Conservation (phyloP, 495 filamentous ascomycete species). For the Symbiotaphrina buchneri region DNA sequence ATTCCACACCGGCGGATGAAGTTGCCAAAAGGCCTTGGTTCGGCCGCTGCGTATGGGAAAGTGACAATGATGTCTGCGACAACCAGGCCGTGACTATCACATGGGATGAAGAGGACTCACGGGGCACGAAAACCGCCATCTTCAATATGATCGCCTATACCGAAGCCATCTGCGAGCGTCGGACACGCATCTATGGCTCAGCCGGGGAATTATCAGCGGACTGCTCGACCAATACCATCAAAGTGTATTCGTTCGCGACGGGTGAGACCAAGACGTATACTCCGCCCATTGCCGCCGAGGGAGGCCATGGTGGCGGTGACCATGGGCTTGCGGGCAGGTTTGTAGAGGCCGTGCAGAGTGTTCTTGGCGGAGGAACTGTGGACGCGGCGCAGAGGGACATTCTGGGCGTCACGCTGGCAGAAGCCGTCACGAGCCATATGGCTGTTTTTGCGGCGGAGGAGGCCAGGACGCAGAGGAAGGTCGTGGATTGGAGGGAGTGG, state of each 20-base stretch:
- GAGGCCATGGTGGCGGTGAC: constrained; percentile 76
- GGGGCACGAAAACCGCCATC: constrained; percentile 59
- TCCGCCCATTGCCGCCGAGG: constrained; percentile 22
- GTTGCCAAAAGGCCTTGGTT: constrained; percentile 56
- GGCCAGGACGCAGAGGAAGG: constrained; percentile 40
- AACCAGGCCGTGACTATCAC: constrained; percentile 71
- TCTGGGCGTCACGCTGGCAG: constrained; percentile 65
- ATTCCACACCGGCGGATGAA: constrained; percentile 20
- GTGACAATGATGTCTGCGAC: constrained; percentile 79
- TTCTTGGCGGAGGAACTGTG: constrained; percentile 50
- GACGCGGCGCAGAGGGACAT: constrained; percentile 49
- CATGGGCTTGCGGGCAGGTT: constrained; percentile 60
- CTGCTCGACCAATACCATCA: constrained; percentile 37
- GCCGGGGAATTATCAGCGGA: constrained; percentile 71
- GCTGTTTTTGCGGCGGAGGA: constrained; percentile 91
- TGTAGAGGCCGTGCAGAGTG: constrained; percentile 55
- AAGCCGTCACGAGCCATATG: constrained; percentile 70
- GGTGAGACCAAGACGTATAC: constrained; percentile 25
- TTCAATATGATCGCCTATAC: constrained; percentile 92
- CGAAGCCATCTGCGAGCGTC: constrained; percentile 62
- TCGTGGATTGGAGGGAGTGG: constrained; percentile 62
- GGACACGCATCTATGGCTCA: constrained; percentile 66
- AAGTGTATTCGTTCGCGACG: constrained; percentile 36
- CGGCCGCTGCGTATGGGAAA: constrained; percentile 83
- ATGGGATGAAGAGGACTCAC: constrained; percentile 45